Evolutionary conservation across 108 stramenopile species (phyloP).

Genomic region (Seminavis robusta): DNA sequence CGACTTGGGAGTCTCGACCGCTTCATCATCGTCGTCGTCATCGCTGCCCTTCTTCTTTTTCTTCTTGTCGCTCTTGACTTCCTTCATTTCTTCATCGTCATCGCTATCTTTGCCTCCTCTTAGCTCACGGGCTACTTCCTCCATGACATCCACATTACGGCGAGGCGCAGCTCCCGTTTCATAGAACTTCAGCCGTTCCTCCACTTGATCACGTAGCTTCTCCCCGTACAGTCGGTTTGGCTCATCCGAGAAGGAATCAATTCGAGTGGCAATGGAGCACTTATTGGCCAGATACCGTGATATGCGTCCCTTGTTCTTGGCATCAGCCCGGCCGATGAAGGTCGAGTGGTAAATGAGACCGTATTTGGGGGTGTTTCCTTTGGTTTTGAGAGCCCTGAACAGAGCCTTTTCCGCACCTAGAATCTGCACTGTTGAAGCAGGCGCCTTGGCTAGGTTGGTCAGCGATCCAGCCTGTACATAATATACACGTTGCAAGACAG

Average conservation of each 20-base stretch:
- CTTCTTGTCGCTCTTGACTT: conserved; percentile 33
- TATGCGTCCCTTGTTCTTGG: conserved; percentile 99
- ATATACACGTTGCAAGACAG: not conserved
- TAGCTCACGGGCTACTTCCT: conserved; percentile 84
- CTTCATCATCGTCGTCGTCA: conserved; percentile 28
- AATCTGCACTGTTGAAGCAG: conserved; percentile 99
- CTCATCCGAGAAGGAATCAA: conserved; percentile 96
- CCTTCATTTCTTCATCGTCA: conserved; percentile 28
- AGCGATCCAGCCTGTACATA: conserved; percentile 84
- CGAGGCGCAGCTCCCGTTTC: conserved; percentile 98
- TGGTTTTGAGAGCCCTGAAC: conserved; percentile 99
- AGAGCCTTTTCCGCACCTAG: conserved; percentile 99
- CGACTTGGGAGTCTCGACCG: conserved; percentile 27
- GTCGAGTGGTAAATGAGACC: conserved; percentile 99
- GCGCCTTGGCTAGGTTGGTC: conserved; percentile 98
- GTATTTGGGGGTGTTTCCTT: conserved; percentile 99
- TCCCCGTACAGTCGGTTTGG: conserved; percentile 93
- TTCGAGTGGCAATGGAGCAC: conserved; percentile 97
- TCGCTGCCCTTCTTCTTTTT: conserved; percentile 27
- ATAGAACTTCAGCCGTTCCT: conserved; percentile 98
- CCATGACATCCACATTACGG: conserved; percentile 98
- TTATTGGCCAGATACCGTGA: conserved; percentile 99
- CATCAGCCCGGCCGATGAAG: conserved; percentile 97
- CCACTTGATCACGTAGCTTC: conserved; percentile 97
- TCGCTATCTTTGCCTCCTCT: conserved; percentile 12